Evolutionary conservation across 176 grass and related monocot species (phyloP).

Genomic region (Pontederia crassipes): DNA sequence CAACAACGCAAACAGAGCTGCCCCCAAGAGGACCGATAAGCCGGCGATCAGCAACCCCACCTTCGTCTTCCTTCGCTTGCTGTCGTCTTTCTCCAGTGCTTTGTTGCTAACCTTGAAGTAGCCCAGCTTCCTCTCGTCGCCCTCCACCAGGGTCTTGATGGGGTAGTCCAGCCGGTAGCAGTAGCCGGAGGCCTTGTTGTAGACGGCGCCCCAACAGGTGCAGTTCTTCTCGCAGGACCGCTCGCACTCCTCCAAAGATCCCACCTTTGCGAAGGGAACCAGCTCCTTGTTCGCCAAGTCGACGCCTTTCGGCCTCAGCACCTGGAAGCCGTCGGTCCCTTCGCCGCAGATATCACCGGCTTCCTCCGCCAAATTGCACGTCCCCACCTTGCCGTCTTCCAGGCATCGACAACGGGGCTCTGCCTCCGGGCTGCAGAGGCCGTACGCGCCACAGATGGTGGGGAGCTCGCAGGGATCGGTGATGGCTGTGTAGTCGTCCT

Average conservation of each 20-base stretch:
- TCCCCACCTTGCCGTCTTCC: slow-evolving; percentile 29
- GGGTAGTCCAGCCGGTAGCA: slow-evolving; percentile 91
- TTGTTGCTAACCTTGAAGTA: slow-evolving; percentile 59
- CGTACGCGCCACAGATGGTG: slow-evolving; percentile 55
- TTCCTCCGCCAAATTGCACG: slow-evolving; percentile 19
- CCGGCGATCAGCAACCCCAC: slow-evolving; percentile 43
- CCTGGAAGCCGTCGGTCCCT: slow-evolving; percentile 25
- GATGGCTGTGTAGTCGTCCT: slow-evolving; percentile 55
- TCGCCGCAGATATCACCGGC: slow-evolving; percentile 7
- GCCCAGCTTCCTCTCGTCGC: slow-evolving; percentile 42
- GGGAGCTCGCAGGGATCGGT: slow-evolving; percentile 52
- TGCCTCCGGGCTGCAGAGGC: slow-evolving; percentile 30
- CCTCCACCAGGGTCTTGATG: slow-evolving; percentile 50
- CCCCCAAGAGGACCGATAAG: slow-evolving; percentile 2
- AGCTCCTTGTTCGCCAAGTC: slow-evolving; percentile 66
- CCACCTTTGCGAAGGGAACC: slow-evolving; percentile 26
- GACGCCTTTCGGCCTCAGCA: slow-evolving; percentile 43
- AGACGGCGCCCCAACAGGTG: slow-evolving; percentile 85
- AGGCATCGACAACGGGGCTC: slow-evolving; percentile 55
- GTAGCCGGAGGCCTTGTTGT: slow-evolving; percentile 49
- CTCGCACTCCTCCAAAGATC: slow-evolving; percentile 62
- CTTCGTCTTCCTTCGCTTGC: slow-evolving; percentile 5
- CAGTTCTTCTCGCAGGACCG: slow-evolving; percentile 60
- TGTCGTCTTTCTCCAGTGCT: neutral
- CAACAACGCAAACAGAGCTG: slow-evolving; percentile 38